phyloP scores from a whole-genome alignment of 441 rosid genomes.

The Pelargonium exstipulatum region DNA sequence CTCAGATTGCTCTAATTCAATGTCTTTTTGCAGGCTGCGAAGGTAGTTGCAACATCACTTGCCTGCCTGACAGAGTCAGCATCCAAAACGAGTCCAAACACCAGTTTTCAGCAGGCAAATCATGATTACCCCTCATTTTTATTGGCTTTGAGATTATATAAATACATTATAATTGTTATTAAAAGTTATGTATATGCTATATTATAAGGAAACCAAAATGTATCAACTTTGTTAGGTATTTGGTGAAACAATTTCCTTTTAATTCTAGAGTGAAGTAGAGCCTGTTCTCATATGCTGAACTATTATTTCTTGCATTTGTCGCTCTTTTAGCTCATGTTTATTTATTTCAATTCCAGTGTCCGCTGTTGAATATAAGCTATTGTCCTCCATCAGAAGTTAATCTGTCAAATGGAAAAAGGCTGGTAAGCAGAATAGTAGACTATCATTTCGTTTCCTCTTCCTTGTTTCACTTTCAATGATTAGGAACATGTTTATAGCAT shows the following conservation, averaged over 20 bases:
- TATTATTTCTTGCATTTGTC: slow-evolving; percentile 5
- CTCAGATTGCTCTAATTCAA: slow-evolving; percentile 10
- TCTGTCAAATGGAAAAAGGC: slow-evolving; percentile 53
- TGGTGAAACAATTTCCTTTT: background rate
- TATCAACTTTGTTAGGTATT: background rate
- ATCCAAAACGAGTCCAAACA: slow-evolving; percentile 28
- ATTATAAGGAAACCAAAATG: background rate
- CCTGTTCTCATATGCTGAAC: slow-evolving; percentile 11
- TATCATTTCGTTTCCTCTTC: slow-evolving; percentile 13
- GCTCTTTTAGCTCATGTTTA: slow-evolving; percentile 13
- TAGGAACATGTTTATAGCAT: slow-evolving; percentile 10
- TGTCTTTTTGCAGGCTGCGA: slow-evolving; percentile 64
- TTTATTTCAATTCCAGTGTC: slow-evolving; percentile 51
- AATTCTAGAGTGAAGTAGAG: background rate
- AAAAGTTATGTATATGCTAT: background rate
- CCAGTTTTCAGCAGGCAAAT: slow-evolving; percentile 72
- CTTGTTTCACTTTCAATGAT: slow-evolving; percentile 16
- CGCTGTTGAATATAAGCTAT: slow-evolving; percentile 89
- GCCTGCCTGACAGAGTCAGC: slow-evolving; percentile 55
- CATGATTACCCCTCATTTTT: slow-evolving; percentile 8
- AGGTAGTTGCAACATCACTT: slow-evolving; percentile 75
- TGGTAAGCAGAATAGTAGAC: slow-evolving; percentile 47
- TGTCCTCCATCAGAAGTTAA: slow-evolving; percentile 81
- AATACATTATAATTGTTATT: background rate
- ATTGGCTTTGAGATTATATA: background rate